Base-by-base conservation (phyloP, 345 rosid species). In the Melaleuca alternifolia region DNA sequence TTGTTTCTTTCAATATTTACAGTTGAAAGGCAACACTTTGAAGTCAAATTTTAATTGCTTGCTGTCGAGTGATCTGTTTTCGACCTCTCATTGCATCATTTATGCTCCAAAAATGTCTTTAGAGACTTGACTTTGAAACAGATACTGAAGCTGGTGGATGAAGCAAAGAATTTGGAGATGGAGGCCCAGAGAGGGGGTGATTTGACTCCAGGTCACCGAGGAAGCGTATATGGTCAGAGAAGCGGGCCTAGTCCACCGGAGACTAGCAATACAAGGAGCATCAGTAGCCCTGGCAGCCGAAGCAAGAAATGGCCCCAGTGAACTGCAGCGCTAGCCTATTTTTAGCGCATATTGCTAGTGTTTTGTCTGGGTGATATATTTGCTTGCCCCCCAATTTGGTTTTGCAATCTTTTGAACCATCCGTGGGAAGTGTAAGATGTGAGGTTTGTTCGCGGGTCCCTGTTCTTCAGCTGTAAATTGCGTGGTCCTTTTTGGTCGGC, bases 81-180 rank as follows among this genome's bases (percentile, higher is more conserved):
- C 3, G 52, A 24, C 8, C 37, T n/a, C 20, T n/a, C 33, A 82
- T n/a, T 82, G 20, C 79, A 65, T 23, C 52, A 50, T 46, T 30
- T 65, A 65, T 65, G 77, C 44, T 71, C 79, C 3, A 3, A 71
- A 33, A 71, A 71, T 71, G 79, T 14, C 82, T 71, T 50, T 62
- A 48, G 51, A 50, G 12, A 33, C 28, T 61, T 81, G 56, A 28
- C 48, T 37, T 61, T 54, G 51, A 24, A 89, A 91, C 93, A 96
- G 98, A 89, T 95, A 54, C 90, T 91, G 62, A 88, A 90, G 95
- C 88, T 95, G 88, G 89, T 30, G 6, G 91, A 92, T 6, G 98
- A 97, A 92, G 94, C 95, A 5, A 93, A 92, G 90, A 87, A 20
- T 83, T 89, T 95, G 90, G 99, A 95, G 91, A 85, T 88, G 53